Conservation (phyloP, 1,284 basidiomycete species). For the Agroathelia rolfsii region DNA sequence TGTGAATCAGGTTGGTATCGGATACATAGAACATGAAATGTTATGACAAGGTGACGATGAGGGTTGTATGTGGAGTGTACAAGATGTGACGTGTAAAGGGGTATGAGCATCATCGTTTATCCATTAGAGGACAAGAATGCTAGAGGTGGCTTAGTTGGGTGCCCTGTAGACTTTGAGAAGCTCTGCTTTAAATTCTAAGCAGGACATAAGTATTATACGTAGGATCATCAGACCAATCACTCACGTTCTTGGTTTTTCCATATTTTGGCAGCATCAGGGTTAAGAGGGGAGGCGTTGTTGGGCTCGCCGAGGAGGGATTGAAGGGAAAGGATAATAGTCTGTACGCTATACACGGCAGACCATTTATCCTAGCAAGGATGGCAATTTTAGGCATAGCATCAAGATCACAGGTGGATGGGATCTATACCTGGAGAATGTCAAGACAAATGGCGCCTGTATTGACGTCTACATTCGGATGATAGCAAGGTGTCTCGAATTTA, state of each 20-base stretch:
- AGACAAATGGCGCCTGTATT: slow-evolving; percentile 73
- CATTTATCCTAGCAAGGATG: slow-evolving; percentile 61
- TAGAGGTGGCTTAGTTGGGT: slow-evolving; percentile 37
- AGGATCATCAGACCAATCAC: slow-evolving; percentile 13
- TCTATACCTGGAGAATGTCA: slow-evolving; percentile 70
- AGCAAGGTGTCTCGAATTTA: slow-evolving; percentile 77
- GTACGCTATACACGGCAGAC: slow-evolving; percentile 84
- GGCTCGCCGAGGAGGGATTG: slow-evolving; percentile 83
- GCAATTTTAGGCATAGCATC: slow-evolving; percentile 3
- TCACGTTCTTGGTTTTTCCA: slow-evolving; percentile 64
- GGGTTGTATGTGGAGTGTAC: too few species aligned
- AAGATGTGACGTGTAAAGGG: too few species aligned
- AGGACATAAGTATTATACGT: slow-evolving; percentile 1
- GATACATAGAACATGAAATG: too few species aligned
- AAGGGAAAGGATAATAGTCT: slow-evolving; percentile 78
- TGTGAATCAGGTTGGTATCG: too few species aligned
- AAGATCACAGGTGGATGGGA: slow-evolving; percentile 2
- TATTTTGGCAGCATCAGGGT: slow-evolving; percentile 69
- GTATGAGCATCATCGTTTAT: too few species aligned
- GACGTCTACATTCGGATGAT: slow-evolving; percentile 80
- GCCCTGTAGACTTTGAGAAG: slow-evolving; percentile 67
- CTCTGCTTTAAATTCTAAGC: slow-evolving; percentile 58
- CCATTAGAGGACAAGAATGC: too few species aligned
- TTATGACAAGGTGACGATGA: too few species aligned
- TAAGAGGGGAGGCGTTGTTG: slow-evolving; percentile 81